phyloP scores from a whole-genome alignment of 495 filamentous ascomycete species.

The Podospora pseudopauciseta region DNA sequence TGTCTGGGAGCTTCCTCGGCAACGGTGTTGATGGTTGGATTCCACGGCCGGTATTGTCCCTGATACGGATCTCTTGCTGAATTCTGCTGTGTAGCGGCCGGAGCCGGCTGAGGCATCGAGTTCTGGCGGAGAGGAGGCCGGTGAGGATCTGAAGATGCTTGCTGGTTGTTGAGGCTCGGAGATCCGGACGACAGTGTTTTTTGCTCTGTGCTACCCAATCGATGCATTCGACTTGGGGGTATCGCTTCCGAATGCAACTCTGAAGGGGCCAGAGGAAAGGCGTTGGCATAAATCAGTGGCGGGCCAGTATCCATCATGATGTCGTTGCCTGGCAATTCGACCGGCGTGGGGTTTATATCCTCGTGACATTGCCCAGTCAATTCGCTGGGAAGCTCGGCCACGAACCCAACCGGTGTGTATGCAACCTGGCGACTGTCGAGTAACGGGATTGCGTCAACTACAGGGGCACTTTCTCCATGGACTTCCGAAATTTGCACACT shows the following conservation, averaged over 20 bases:
- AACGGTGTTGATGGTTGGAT: constrained; percentile 20
- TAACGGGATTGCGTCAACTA: constrained; percentile 9
- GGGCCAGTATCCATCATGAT: constrained; percentile 14
- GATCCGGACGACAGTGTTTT: constrained; percentile 3
- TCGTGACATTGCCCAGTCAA: constrained; percentile 32
- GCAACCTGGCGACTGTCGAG: constrained; percentile 21
- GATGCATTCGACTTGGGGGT: not conserved
- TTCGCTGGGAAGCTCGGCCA: constrained; percentile 43
- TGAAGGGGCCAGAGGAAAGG: constrained; percentile 35
- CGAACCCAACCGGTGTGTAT: constrained; percentile 38
- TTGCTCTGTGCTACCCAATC: constrained; percentile 4
- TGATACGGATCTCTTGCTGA: not conserved
- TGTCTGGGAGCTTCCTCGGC: constrained; percentile 14
- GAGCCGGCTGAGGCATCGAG: constrained; percentile 8
- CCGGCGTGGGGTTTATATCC: constrained; percentile 40
- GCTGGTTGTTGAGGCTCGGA: constrained; percentile 5
- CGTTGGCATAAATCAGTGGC: constrained; percentile 20
- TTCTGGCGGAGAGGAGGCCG: constrained; percentile 18
- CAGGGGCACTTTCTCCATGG: not conserved
- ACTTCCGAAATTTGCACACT: not conserved
- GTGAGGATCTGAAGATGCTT: constrained; percentile 17
- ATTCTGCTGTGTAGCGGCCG: not conserved
- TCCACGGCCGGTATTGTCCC: constrained; percentile 35
- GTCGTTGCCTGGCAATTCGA: constrained; percentile 38
- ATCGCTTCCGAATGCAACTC: constrained; percentile 26